phyloP scores from a whole-genome alignment of 176 grass and related monocot species.

The Cymbopogon citratus region DNA sequence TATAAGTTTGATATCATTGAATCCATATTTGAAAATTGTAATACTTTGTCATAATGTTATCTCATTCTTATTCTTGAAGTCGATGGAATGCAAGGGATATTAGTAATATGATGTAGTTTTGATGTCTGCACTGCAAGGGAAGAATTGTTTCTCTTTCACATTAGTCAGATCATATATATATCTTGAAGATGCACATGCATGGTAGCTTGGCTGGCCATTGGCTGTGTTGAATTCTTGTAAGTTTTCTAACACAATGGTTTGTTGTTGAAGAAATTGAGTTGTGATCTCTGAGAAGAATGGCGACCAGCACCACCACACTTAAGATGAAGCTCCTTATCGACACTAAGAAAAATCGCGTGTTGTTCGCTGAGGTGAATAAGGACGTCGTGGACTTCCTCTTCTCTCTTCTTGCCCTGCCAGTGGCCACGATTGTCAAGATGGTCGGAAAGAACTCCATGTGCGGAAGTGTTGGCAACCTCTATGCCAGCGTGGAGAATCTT shows the following conservation, averaged over 20 bases:
- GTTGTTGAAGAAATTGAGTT: background rate
- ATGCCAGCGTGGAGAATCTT: constrained; percentile 3
- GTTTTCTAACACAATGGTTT: background rate
- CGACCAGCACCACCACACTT: background rate
- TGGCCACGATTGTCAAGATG: background rate
- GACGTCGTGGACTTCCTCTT: constrained; percentile 43
- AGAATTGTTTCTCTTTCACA: background rate
- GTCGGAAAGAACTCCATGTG: background rate
- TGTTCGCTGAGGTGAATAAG: constrained; percentile 15
- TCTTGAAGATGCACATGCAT: too few species aligned
- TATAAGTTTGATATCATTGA: background rate
- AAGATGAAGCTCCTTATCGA: constrained; percentile 36
- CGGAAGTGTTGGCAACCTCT: constrained; percentile 8
- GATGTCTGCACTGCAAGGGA: background rate
- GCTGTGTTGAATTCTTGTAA: too few species aligned
- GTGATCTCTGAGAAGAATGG: background rate
- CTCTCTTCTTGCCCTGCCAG: constrained; percentile 15
- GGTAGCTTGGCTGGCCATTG: too few species aligned
- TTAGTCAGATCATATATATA: background rate
- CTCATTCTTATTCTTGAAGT: background rate
- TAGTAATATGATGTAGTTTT: background rate
- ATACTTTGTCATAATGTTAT: background rate
- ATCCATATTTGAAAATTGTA: background rate
- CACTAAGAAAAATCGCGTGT: background rate
- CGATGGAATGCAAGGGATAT: background rate